Base-by-base conservation (phyloP, 169 alveolate genomes). In the Plasmodium inui region DNA sequence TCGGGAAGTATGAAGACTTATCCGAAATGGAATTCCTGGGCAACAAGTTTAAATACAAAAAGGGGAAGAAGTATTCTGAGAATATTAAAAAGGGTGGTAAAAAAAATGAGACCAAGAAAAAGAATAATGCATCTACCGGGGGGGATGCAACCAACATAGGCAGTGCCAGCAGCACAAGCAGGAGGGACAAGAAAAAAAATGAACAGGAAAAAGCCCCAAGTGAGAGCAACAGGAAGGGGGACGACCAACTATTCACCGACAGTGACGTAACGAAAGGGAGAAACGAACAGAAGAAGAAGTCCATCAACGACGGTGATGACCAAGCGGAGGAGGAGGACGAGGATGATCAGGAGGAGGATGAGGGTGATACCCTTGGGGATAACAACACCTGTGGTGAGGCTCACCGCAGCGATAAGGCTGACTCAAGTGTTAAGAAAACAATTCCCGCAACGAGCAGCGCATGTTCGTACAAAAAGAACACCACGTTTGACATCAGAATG, bases 11-110 rank as follows among this genome's bases (percentile, higher is more conserved):
- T 50, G 89, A 79, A 44, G 89, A 88, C 50, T 19, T 88, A 26
- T 88, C 83, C 3, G 82, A 88, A 61, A 37, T 61, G 8, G 94
- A 80, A 79, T 79, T 79, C 22, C 71, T 88, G 32, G 94, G 73
- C 37, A 61, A 32, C 19, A 78, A 70, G 19, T 14, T 32, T 37
- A 61, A 79, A 41, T 44, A 30, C 26, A 57, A 80, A 79, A 88
- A 88, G 72, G 55, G 61, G 37, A 88, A 79, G 39, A 88, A 71
- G 53, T 7, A 70, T 71, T 44, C 55, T 53, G 78, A 71, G 39
- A 6, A 84, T 84, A 44, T 39, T 41, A 39, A 85, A 50, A 74
- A 74, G 26, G 82, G 82, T 30, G 22, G 37, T 46, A 85, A 74
- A 67, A 85, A 85, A 4, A 78, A 88, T 37, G 61, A 61, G 9